phyloP scores from a whole-genome alignment of 1,284 basidiomycete species.

The Cutaneotrichosporon sp. region DNA sequence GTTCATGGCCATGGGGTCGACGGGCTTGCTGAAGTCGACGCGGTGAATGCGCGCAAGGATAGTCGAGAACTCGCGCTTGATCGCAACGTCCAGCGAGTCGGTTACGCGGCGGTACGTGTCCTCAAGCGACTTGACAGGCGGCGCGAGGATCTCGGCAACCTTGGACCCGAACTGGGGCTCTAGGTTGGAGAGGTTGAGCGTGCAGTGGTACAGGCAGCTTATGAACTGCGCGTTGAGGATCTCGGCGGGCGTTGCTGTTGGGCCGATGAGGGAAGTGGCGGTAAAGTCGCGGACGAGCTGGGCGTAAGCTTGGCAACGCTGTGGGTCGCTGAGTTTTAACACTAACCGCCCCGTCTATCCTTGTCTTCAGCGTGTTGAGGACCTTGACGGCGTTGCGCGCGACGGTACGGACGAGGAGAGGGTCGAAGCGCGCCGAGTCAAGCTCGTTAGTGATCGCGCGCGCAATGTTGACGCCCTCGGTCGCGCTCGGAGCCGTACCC shows the following conservation, averaged over 20 bases:
- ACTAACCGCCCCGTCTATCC: constrained; percentile 69
- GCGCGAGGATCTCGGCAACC: constrained; percentile 64
- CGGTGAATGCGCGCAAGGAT: constrained; percentile 80
- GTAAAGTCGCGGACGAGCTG: constrained; percentile 76
- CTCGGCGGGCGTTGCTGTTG: constrained; percentile 74
- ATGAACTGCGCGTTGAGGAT: constrained; percentile 71
- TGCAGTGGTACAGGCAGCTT: constrained; percentile 75
- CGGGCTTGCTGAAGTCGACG: constrained; percentile 71
- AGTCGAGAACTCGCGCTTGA: constrained; percentile 73
- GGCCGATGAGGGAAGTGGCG: constrained; percentile 72
- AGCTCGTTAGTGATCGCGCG: constrained; percentile 82
- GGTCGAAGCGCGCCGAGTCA: constrained; percentile 90
- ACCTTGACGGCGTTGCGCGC: constrained; percentile 70
- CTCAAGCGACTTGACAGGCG: constrained; percentile 64
- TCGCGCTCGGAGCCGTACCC: constrained; percentile 68
- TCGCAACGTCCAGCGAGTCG: constrained; percentile 69
- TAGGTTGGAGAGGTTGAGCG: constrained; percentile 67
- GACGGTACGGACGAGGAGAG: constrained; percentile 74
- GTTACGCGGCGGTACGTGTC: constrained; percentile 64
- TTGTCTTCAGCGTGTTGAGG: constrained; percentile 65
- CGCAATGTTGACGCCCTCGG: constrained; percentile 74
- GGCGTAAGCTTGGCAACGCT: constrained; percentile 4
- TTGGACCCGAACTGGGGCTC: constrained; percentile 68
- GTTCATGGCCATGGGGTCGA: constrained; percentile 64
- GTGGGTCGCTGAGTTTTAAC: background rate